Evolutionary conservation across 805 yeast species (phyloP), one percentile per base, ranked within the genome.

Genomic region (Zygosaccharomyces pseudorouxii): DNA sequence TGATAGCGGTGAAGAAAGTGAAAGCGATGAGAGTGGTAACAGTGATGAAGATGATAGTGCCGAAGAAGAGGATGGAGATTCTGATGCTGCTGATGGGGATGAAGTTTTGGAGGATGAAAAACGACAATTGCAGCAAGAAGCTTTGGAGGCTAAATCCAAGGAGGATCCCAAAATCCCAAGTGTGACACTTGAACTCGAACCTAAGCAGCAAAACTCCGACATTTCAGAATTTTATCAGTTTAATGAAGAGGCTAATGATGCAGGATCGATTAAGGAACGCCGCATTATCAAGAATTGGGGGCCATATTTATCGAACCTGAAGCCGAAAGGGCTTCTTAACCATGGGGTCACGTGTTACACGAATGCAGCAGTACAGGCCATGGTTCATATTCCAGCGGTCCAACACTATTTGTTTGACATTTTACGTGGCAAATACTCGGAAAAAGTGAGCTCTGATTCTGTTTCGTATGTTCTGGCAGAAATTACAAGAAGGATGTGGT

Each of bases 281-380:
- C 73, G 87, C 47, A 82, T 89, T 27, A 62, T 71, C 49, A 89
- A 89, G 64, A 81, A 81, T 49, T 89, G 96, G 90, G 71, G 69
- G 0, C 65, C 78, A n/a, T 77, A 74, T 45, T 69, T 77, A 46
- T 64, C 70, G 11, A 45, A 43, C 8, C 60, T 69, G 35, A 75
- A 76, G 30, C 84, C 84, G n/a, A 56, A 69, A 23, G 99, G 99
- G 0, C 71, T 92, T 43, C 68, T 86, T 43, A 92, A 92, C 67
- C 90, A 85, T 56, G 97, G 97, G 36, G 98, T 93, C 40, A 92
- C 98, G 3, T 92, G 99, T 66, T 92, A 92, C 70, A 90, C 92
- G 79, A 92, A 93, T 67, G 84, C 96, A 5, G 97, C 97, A 1
- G 82, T 93, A 22, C 98, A 92, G 71, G 82, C 95, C 1, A 70